These are phyloP conservation scores for Epichloe sibirici DNA, from an alignment of 2,329 filamentous ascomycete genomes.

Conservation along the genomic window DNA sequence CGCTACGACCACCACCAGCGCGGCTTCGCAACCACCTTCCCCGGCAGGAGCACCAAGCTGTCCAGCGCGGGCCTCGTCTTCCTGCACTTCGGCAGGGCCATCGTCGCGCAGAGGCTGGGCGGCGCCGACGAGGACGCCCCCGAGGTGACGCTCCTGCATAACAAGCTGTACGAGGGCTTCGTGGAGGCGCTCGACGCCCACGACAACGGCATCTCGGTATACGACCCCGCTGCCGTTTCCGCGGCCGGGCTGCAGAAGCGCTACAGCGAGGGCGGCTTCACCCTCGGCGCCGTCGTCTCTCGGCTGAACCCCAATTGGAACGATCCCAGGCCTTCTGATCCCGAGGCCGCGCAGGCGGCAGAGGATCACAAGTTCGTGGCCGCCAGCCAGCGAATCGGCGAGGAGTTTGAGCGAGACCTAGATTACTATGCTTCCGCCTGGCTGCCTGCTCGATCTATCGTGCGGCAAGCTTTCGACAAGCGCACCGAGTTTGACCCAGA, in stretches of 20 bases:
- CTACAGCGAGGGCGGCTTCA: slow-evolving; percentile 74
- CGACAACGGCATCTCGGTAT: slow-evolving; percentile 84
- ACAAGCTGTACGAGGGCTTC: slow-evolving; percentile 86
- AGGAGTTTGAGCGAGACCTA: slow-evolving; percentile 74
- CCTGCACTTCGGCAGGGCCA: slow-evolving; percentile 81
- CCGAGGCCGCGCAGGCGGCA: slow-evolving; percentile 47
- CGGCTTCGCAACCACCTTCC: slow-evolving; percentile 76
- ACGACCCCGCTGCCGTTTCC: slow-evolving; percentile 58
- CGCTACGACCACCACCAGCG: slow-evolving; percentile 98
- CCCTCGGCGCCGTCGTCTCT: slow-evolving; percentile 70
- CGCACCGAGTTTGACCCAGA: slow-evolving; percentile 56
- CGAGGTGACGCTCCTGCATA: slow-evolving; percentile 64
- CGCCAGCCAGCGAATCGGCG: slow-evolving; percentile 75
- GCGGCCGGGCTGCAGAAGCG: slow-evolving; percentile 67
- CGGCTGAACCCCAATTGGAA: slow-evolving; percentile 75
- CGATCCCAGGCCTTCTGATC: slow-evolving; percentile 43
- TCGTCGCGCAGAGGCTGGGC: slow-evolving; percentile 49
- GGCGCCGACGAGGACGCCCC: slow-evolving; percentile 44
- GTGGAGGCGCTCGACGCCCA: slow-evolving; percentile 94
- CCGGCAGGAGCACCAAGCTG: slow-evolving; percentile 73
- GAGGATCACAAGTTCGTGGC: slow-evolving; percentile 72
- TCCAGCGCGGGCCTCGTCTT: slow-evolving; percentile 90
- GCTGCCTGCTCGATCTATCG: slow-evolving; percentile 75
- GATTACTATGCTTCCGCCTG: slow-evolving; percentile 64
- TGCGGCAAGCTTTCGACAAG: slow-evolving; percentile 61